Conservation (phyloP, 1,284 basidiomycete genomes). For the Flammula alnicola region DNA sequence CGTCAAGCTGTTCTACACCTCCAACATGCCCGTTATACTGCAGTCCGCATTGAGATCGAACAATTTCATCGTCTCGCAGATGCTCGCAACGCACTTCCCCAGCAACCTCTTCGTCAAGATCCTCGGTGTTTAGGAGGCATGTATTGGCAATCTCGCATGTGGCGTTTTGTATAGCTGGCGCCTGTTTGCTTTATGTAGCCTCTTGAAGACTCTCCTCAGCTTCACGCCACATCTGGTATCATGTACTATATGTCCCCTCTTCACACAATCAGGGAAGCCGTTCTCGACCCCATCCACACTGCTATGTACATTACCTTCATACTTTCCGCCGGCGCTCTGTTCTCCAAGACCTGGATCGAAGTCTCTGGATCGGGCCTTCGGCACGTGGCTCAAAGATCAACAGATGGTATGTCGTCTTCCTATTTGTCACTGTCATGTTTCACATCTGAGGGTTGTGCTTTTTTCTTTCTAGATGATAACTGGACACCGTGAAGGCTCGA, state of each 20-base stretch:
- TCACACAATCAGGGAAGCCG: too few relatives aligned
- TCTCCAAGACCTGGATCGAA: conserved; percentile 99
- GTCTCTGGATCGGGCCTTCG: conserved; percentile 95
- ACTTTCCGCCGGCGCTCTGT: conserved; percentile 92
- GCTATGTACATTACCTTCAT: conserved; percentile 92
- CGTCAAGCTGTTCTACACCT: conserved; percentile 98
- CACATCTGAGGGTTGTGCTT: background rate
- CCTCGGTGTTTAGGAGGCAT: conserved; percentile 92
- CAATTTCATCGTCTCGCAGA: conserved; percentile 96
- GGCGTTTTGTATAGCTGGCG: conserved; percentile 5
- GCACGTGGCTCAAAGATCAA: conserved; percentile 96
- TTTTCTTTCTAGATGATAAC: conserved; percentile 76
- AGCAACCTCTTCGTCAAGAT: conserved; percentile 88
- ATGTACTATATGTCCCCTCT: too few relatives aligned
- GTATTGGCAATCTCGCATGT: too few relatives aligned
- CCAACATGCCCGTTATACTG: conserved; percentile 99
- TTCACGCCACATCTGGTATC: conserved; percentile 89
- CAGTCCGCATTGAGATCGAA: conserved; percentile 93
- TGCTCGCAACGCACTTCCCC: conserved; percentile 92
- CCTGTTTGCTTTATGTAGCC: conserved; percentile 54
- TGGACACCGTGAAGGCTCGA: conserved; percentile 93
- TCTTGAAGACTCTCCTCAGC: conserved; percentile 90
- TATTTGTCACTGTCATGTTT: background rate
- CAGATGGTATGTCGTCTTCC: conserved; percentile 69
- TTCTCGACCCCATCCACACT: conserved; percentile 95